These are phyloP conservation scores for Byssochlamys sp. DNA, from an alignment of 2,329 filamentous ascomycete species.

Conservation along the genomic window DNA sequence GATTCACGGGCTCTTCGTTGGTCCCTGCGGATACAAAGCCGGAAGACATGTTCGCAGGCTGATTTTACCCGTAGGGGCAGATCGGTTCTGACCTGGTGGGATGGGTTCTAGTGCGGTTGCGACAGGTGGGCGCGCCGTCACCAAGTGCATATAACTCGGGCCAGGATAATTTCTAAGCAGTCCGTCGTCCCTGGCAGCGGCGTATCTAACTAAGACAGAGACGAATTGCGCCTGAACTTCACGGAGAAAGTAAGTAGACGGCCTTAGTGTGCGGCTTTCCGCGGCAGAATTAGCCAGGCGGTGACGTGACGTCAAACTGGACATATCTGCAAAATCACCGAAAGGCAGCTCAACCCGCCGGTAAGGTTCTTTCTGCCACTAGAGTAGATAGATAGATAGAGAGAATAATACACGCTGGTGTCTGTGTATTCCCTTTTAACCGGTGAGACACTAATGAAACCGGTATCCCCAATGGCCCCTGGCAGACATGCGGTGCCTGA, in stretches of 20 bases:
- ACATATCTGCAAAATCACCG: background rate
- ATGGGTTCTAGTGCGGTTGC: background rate
- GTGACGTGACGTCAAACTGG: conserved; percentile 1
- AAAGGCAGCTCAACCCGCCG: conserved; percentile 4
- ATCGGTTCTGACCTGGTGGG: background rate
- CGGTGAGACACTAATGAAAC: background rate
- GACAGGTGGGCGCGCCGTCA: background rate
- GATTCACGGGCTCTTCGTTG: conserved; percentile 28
- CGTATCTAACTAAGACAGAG: background rate
- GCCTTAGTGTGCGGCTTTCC: background rate
- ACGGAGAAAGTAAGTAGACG: background rate
- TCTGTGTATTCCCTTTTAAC: background rate
- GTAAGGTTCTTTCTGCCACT: background rate
- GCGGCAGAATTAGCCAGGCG: conserved; percentile 8
- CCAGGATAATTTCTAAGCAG: background rate
- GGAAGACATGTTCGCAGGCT: conserved; percentile 30
- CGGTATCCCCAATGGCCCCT: background rate
- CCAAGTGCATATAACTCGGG: background rate
- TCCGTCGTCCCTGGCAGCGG: background rate
- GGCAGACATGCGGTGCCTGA: background rate
- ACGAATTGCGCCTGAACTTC: background rate
- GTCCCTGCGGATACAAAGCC: conserved; percentile 38
- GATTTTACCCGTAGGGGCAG: conserved; percentile 5
- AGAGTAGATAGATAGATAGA: background rate
- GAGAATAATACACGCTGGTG: no score